Percentiles rank a stretch among this genome's conserved stretches.
Conservation (phyloP, 305 asterid species). For the Plantago rigida region DNA sequence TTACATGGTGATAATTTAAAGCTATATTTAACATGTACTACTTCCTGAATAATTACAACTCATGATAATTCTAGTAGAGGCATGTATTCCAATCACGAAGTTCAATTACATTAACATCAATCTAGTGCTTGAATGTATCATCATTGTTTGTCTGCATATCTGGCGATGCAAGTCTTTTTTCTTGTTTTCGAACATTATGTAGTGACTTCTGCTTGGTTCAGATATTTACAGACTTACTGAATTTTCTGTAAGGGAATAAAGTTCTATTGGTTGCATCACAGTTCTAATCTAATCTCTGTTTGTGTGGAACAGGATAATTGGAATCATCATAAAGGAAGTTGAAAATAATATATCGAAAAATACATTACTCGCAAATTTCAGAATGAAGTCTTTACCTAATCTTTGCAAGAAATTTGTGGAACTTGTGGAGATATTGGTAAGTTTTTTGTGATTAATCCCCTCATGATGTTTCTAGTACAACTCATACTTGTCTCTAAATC, state of each 20-base stretch:
- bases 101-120: slow-evolving; percentile 3
- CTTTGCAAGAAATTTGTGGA: slow-evolving; percentile 73
- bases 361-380: slow-evolving; percentile 71
- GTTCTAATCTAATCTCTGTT: slow-evolving; percentile 27
- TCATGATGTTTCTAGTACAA: slow-evolving; percentile 11
- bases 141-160: not conserved
- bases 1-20: not conserved
- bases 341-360: slow-evolving; percentile 60
- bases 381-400: slow-evolving; percentile 71
- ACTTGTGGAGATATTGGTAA: slow-evolving; percentile 86
- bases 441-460: slow-evolving; percentile 25
- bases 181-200: slow-evolving; percentile 15
- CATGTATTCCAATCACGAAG: not conserved
- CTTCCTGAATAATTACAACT: slow-evolving; percentile 9
- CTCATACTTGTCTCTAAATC: slow-evolving; percentile 19
- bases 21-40: not conserved
- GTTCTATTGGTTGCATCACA: slow-evolving; percentile 9
- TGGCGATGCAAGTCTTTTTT: not conserved
- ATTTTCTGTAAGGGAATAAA: slow-evolving; percentile 3
- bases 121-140: slow-evolving; percentile 7
- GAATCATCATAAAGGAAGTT: slow-evolving; percentile 71
- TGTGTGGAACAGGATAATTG: slow-evolving; percentile 58
- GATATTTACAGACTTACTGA: too few species aligned
- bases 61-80: not conserved
- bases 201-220: slow-evolving; percentile 5